These are phyloP conservation scores for Aphanocladium album DNA, from an alignment of 2,329 filamentous ascomycete species.

Conservation along the genomic window DNA sequence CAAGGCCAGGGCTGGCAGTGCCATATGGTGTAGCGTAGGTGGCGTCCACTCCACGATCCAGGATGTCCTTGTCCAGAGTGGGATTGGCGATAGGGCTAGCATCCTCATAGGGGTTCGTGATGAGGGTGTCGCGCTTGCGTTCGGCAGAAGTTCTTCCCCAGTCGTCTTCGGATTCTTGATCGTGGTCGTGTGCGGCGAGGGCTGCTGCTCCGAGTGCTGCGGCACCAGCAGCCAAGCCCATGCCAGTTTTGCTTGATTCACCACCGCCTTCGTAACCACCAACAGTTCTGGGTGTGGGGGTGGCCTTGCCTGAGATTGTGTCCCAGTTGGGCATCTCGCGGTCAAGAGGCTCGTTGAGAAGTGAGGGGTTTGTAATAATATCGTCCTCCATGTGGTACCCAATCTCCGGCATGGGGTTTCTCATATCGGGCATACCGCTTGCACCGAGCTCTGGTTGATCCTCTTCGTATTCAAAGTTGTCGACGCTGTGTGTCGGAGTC, in stretches of 20 bases:
- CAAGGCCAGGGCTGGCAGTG: constrained; percentile 52
- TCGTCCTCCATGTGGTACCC: constrained; percentile 61
- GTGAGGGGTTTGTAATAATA: constrained; percentile 77
- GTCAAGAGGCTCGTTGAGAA: constrained; percentile 69
- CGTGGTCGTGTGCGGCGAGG: constrained; percentile 40
- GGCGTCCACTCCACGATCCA: constrained; percentile 34
- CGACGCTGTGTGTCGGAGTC: constrained; percentile 55
- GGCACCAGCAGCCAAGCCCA: constrained; percentile 49
- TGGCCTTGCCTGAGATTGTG: constrained; percentile 52
- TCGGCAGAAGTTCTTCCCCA: constrained; percentile 60
- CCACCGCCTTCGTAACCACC: constrained; percentile 22
- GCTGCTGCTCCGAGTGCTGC: constrained; percentile 49
- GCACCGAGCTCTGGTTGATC: constrained; percentile 56
- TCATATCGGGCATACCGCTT: constrained; percentile 62
- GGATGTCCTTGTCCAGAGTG: constrained; percentile 45
- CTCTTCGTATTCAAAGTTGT: constrained; percentile 47
- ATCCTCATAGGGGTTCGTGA: constrained; percentile 64
- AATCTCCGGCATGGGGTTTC: constrained; percentile 72
- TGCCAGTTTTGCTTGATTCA: constrained; percentile 30
- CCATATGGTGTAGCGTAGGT: constrained; percentile 42
- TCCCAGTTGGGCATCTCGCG: constrained; percentile 25
- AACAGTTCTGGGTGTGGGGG: constrained; percentile 36
- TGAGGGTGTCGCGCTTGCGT: constrained; percentile 59
- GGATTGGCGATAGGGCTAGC: constrained; percentile 57
- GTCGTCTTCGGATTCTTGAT: constrained; percentile 56